Conservation (phyloP, 352 stramenopile genomes). For the Pythium dissotocum region DNA sequence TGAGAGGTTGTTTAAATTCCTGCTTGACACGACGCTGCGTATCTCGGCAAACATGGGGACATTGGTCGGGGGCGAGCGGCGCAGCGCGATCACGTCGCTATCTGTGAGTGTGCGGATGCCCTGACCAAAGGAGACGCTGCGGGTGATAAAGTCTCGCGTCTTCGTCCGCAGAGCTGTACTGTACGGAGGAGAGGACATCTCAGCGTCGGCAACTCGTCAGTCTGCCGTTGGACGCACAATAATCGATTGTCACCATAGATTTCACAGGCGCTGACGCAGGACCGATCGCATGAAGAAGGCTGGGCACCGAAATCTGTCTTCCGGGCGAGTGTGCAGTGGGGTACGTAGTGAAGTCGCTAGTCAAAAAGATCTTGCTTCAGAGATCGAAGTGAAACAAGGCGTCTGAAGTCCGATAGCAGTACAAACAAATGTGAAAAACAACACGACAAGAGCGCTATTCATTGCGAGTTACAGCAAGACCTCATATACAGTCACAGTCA, state of each 20-base stretch:
- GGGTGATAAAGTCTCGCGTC: neutral
- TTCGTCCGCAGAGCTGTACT: neutral
- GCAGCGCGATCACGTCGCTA: neutral
- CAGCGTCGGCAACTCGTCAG: neutral
- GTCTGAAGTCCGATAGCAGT: neutral
- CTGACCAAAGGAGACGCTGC: neutral
- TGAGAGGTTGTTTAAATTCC: conserved; percentile 14
- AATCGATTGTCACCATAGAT: neutral
- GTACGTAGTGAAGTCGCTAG: conserved; percentile 1
- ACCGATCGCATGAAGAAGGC: neutral
- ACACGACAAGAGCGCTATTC: too few relatives aligned
- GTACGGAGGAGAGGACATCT: neutral
- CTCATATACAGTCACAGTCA: too few relatives aligned
- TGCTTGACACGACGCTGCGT: neutral
- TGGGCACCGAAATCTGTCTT: conserved; percentile 15
- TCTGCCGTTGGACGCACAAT: neutral
- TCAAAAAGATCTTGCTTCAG: conserved; percentile 13
- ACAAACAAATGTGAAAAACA: too few relatives aligned
- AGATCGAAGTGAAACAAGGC: neutral
- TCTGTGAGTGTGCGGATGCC: neutral
- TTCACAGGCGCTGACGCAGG: neutral
- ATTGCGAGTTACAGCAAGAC: too few relatives aligned
- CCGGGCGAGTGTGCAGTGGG: conserved; percentile 5
- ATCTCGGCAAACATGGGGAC: neutral
- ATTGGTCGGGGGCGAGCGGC: neutral